Evolutionary conservation across 306 rosid genomes (phyloP).

Genomic region (Cucurbita ficifolia): DNA sequence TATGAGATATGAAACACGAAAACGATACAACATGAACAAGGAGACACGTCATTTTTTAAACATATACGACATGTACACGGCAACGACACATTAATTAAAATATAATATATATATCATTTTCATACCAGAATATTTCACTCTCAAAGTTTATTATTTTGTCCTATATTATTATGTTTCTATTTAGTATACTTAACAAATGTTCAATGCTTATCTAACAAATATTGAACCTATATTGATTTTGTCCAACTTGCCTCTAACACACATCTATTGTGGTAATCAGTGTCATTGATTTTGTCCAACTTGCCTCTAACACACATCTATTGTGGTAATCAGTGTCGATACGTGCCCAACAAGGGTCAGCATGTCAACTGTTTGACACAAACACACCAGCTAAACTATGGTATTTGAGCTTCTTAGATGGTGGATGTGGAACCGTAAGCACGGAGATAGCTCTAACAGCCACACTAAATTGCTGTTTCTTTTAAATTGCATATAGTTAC

Average conservation of each 20-base stretch:
- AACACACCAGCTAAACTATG: too few species aligned
- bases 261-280: background rate
- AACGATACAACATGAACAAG: background rate
- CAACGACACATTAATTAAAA: background rate
- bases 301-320: background rate
- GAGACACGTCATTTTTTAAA: background rate
- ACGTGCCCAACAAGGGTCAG: background rate
- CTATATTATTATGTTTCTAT: background rate
- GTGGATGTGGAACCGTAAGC: background rate
- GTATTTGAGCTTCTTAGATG: background rate
- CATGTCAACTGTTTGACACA: background rate
- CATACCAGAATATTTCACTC: background rate
- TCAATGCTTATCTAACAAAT: too few species aligned
- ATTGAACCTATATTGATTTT: background rate
- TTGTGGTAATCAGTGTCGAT: background rate
- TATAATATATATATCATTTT: too few species aligned
- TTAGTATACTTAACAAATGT: background rate
- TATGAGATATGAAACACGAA: background rate
- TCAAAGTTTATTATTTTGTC: background rate
- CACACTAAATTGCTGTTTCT: background rate
- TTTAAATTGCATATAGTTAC: background rate
- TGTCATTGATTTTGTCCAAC: background rate
- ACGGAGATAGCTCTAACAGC: background rate
- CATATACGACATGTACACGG: background rate
- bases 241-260: background rate